Evolutionary conservation across 2,329 filamentous ascomycete species (phyloP).

Genomic region (Beauveria sp.): DNA sequence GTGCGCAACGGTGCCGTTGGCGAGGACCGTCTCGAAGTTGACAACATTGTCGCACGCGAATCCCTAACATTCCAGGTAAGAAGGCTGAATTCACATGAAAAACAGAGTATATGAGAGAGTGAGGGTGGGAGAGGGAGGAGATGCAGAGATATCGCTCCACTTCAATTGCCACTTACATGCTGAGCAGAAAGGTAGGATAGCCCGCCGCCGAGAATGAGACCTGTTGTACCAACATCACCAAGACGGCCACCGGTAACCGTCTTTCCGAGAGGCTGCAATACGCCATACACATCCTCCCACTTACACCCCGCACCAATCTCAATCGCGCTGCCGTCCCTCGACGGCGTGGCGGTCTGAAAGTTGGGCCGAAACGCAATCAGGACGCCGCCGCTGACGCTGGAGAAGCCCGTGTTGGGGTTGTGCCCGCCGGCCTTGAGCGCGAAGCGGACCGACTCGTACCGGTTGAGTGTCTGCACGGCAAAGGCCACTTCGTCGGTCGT

Average conservation of each 20-base stretch:
- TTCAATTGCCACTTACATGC: conserved; percentile 16
- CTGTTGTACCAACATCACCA: conserved; percentile 22
- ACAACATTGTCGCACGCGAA: conserved; percentile 32
- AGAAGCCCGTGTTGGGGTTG: conserved; percentile 27
- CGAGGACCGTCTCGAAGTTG: conserved; percentile 36
- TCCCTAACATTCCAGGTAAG: conserved; percentile 17
- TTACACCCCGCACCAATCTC: conserved; percentile 31
- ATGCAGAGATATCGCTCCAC: not conserved
- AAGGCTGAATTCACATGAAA: not conserved
- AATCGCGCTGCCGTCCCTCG: conserved; percentile 23
- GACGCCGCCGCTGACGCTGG: conserved; percentile 27
- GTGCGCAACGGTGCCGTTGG: conserved; percentile 31
- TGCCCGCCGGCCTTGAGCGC: conserved; percentile 33
- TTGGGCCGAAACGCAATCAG: conserved; percentile 28
- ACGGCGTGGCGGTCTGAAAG: conserved; percentile 9
- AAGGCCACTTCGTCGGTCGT: conserved; percentile 25
- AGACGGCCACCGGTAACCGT: conserved; percentile 25
- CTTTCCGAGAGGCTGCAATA: conserved; percentile 25
- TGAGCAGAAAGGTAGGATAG: conserved; percentile 23
- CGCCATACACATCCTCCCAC: conserved; percentile 30
- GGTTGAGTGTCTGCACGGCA: conserved; percentile 24
- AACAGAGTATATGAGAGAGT: not conserved
- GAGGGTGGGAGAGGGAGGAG: not conserved
- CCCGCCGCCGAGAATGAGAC: conserved; percentile 21
- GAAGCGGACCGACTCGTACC: conserved; percentile 24